Conservation (phyloP, 1,284 basidiomycete species). For the Marasmius oreades region DNA sequence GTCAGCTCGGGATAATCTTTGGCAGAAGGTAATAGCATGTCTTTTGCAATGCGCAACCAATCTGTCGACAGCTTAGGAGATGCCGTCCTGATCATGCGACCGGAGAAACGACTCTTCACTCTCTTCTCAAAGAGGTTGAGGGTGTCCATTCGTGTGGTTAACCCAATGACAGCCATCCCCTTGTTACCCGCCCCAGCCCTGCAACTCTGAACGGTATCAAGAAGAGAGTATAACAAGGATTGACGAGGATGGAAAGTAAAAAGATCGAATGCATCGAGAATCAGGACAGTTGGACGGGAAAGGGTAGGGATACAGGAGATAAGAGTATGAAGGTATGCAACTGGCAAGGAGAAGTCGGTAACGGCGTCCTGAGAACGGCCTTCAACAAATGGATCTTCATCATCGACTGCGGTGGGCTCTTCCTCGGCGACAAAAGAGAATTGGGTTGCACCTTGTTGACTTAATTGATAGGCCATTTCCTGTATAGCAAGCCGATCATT, state of each 20-base stretch:
- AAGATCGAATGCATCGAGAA: constrained; percentile 89
- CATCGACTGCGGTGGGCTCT: constrained; percentile 21
- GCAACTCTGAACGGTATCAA: constrained; percentile 76
- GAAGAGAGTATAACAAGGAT: constrained; percentile 85
- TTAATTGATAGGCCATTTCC: constrained; percentile 85
- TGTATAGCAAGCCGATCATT: constrained; percentile 88
- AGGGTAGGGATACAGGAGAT: constrained; percentile 77
- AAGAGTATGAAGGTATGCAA: constrained; percentile 77
- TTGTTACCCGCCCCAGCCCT: constrained; percentile 49
- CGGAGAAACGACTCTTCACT: constrained; percentile 94
- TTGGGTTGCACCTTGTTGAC: constrained; percentile 59
- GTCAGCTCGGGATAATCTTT: constrained; percentile 19
- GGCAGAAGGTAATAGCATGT: constrained; percentile 36
- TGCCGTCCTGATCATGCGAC: constrained; percentile 77
- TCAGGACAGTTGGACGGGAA: constrained; percentile 74
- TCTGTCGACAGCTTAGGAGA: constrained; percentile 47
- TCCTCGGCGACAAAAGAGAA: constrained; percentile 23
- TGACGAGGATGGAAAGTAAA: constrained; percentile 89
- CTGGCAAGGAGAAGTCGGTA: constrained; percentile 47
- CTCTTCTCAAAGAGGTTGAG: constrained; percentile 89
- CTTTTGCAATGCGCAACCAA: constrained; percentile 50
- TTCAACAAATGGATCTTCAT: constrained; percentile 37
- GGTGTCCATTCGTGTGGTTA: constrained; percentile 84
- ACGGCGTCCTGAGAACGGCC: constrained; percentile 15
- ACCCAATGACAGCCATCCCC: constrained; percentile 80